phyloP scores from a whole-genome alignment of 768 basidiomycete genomes.

The Russula sp. region DNA sequence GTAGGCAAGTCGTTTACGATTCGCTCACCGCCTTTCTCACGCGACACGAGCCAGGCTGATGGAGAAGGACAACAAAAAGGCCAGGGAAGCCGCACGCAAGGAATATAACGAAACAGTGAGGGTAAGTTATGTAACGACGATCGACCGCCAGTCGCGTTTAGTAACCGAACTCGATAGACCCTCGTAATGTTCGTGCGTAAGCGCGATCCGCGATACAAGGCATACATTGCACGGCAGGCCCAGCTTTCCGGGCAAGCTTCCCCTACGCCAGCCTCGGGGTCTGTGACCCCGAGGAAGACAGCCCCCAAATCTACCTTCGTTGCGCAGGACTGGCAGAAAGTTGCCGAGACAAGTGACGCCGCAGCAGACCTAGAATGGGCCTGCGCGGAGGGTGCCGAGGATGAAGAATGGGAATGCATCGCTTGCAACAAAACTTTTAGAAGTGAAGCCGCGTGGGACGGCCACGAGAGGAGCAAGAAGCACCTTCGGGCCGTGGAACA shows the following conservation, averaged over 20 bases:
- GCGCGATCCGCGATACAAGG: conserved; percentile 85
- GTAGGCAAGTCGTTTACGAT: conserved; percentile 20
- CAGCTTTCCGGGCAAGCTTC: conserved; percentile 39
- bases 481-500: conserved; percentile 85
- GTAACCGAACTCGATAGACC: conserved; percentile 44
- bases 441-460: conserved; percentile 92
- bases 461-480: conserved; percentile 94
- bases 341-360: conserved; percentile 41
- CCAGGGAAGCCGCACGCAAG: conserved; percentile 77
- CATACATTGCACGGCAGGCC: conserved; percentile 49
- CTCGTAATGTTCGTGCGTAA: conserved; percentile 75
- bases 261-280: conserved; percentile 24
- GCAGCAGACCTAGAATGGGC: conserved; percentile 75
- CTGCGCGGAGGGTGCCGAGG: conserved; percentile 62
- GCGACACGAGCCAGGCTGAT: conserved; percentile 59
- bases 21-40: conserved; percentile 9
- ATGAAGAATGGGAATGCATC: conserved; percentile 93
- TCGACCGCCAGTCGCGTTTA: conserved; percentile 1
- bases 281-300: conserved; percentile 38
- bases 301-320: conserved; percentile 50
- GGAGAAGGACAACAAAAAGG: conserved; percentile 96
- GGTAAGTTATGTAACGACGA: conserved; percentile 49
- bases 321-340: conserved; percentile 89
- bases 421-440: conserved; percentile 87
- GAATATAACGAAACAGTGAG: conserved; percentile 92